phyloP scores from a whole-genome alignment of 441 rosid species.

The Viola pubescens region DNA sequence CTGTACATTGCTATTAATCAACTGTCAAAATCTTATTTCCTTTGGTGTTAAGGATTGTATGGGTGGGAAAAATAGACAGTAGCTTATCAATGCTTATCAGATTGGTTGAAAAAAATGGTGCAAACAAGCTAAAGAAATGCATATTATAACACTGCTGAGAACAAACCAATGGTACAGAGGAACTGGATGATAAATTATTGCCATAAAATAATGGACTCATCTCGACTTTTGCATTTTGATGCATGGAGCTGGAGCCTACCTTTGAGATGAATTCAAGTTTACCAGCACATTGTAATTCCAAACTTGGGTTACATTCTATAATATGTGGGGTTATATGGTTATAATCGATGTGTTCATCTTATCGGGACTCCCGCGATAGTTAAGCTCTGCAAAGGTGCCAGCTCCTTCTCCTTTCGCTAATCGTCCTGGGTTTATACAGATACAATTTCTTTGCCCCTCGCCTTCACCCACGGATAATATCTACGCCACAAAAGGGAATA shows the following conservation, averaged over 20 bases:
- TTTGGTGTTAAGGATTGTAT: neutral
- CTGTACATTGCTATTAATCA: no score
- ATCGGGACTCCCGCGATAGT: constrained; percentile 53
- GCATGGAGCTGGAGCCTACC: neutral
- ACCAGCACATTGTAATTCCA: neutral
- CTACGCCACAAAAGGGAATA: constrained; percentile 24
- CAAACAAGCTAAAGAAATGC: neutral
- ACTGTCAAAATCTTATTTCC: neutral
- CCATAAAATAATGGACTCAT: neutral
- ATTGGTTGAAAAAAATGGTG: neutral
- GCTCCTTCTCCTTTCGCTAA: constrained; percentile 88
- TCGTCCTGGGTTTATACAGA: constrained; percentile 92
- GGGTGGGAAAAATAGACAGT: neutral
- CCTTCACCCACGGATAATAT: constrained; percentile 56
- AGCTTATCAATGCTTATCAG: neutral
- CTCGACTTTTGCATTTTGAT: no score
- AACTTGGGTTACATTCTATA: constrained; percentile 2
- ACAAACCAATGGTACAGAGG: neutral
- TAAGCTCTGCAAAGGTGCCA: constrained; percentile 80
- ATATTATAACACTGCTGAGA: no score
- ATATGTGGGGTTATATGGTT: constrained; percentile 42
- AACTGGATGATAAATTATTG: neutral
- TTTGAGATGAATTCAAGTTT: neutral
- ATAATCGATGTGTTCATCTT: constrained; percentile 57
- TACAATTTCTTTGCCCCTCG: constrained; percentile 51